Conservation (phyloP, 1,284 basidiomycete genomes). For the Sanghuangporus sanghuang region DNA sequence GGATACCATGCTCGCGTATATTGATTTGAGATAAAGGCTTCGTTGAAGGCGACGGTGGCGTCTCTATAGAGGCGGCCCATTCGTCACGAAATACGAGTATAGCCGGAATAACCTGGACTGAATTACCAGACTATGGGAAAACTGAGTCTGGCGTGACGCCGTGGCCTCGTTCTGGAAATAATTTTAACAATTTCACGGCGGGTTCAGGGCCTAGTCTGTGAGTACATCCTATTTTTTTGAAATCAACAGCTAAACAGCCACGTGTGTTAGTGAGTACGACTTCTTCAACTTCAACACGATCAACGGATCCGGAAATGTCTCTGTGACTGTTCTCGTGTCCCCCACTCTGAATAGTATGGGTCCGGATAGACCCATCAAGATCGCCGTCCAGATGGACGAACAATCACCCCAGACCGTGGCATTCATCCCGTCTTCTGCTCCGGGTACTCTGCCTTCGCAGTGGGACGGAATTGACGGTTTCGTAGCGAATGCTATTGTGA, state of each 20-base stretch:
- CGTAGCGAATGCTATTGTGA: constrained; percentile 47
- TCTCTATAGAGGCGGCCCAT: constrained; percentile 64
- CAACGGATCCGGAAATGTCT: constrained; percentile 38
- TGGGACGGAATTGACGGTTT: constrained; percentile 50
- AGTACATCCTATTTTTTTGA: constrained; percentile 19
- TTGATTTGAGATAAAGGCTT: constrained; percentile 30
- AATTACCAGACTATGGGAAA: constrained; percentile 52
- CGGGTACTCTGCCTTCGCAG: constrained; percentile 42
- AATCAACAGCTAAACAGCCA: too few species aligned
- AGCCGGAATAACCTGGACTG: constrained; percentile 48
- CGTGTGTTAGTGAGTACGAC: constrained; percentile 48
- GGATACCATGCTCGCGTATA: not conserved
- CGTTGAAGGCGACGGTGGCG: constrained; percentile 56
- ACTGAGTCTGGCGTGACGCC: constrained; percentile 60
- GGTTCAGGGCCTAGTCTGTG: constrained; percentile 58
- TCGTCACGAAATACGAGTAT: constrained; percentile 47
- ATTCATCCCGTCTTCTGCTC: constrained; percentile 43
- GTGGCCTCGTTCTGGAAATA: constrained; percentile 49
- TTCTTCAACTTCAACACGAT: constrained; percentile 50
- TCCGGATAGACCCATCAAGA: constrained; percentile 45
- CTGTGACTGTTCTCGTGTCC: constrained; percentile 46
- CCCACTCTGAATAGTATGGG: constrained; percentile 57
- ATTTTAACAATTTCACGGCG: constrained; percentile 48
- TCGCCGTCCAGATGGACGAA: constrained; percentile 53
- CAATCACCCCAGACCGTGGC: constrained; percentile 37